Conservation (phyloP, 495 filamentous ascomycete species). For the Penicillium goetzii region DNA sequence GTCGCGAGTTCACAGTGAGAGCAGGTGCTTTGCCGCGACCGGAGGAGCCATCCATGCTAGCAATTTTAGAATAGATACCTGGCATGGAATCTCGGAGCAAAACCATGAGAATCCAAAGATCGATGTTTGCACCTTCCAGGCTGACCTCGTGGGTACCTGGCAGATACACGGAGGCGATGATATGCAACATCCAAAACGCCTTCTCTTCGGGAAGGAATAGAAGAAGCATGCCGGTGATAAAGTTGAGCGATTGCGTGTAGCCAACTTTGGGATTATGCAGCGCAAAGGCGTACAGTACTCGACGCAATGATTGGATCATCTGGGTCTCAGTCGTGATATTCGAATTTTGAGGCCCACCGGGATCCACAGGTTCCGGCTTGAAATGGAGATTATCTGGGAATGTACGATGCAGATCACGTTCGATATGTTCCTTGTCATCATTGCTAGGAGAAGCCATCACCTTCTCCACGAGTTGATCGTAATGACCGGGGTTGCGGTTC, state of each 20-base stretch:
- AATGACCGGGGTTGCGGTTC: constrained; percentile 72
- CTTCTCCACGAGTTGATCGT: constrained; percentile 66
- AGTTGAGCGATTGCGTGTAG: constrained; percentile 97
- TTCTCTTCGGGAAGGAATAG: constrained; percentile 92
- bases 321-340: constrained; percentile 64
- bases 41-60: constrained; percentile 65
- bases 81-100: constrained; percentile 82
- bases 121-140: constrained; percentile 90
- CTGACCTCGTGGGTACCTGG: constrained; percentile 92
- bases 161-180: constrained; percentile 84
- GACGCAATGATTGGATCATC: constrained; percentile 78
- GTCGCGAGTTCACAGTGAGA: constrained; percentile 58
- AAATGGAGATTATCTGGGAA: constrained; percentile 95
- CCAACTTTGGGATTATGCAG: constrained; percentile 87
- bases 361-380: constrained; percentile 64
- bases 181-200: constrained; percentile 90
- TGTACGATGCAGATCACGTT: constrained; percentile 91
- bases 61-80: constrained; percentile 84
- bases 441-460: constrained; percentile 65
- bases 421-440: constrained; percentile 86
- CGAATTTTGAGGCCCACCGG: constrained; percentile 28
- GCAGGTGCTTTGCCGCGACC: constrained; percentile 42
- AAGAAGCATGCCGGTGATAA: constrained; percentile 92
- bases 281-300: constrained; percentile 87
- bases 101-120: constrained; percentile 91